Conservation (phyloP, 2,329 filamentous ascomycete species). For the Aspergillus sp. region DNA sequence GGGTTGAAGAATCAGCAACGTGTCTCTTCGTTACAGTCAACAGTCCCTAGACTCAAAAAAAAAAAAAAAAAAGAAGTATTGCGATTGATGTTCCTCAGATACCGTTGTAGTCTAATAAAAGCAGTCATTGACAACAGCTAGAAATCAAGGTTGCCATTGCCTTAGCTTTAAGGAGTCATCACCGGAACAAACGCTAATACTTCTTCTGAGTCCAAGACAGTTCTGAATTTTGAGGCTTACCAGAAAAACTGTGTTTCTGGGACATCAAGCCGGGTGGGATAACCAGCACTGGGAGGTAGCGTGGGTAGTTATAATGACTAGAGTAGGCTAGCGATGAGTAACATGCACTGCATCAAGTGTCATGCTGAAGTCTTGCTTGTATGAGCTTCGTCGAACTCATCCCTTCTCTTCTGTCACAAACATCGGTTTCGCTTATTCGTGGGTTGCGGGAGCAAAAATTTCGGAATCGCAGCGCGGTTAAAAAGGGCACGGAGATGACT, state of each 20-base stretch:
- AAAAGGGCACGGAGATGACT: conserved; percentile 18
- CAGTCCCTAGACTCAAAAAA: neutral
- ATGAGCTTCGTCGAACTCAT: conserved; percentile 18
- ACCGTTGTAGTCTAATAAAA: conserved; percentile 89
- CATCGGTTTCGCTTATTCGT: neutral
- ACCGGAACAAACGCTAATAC: conserved; percentile 33
- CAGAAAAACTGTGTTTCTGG: conserved; percentile 21
- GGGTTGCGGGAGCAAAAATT: conserved; percentile 11
- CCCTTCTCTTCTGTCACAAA: conserved; percentile 8
- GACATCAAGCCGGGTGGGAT: conserved; percentile 9
- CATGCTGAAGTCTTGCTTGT: conserved; percentile 13
- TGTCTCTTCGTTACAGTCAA: conserved; percentile 18
- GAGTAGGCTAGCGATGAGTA: conserved; percentile 14
- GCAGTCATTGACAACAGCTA: conserved; percentile 49
- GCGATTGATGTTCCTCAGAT: conserved; percentile 68
- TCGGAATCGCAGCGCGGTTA: conserved; percentile 3
- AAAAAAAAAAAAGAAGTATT: conserved; percentile 10
- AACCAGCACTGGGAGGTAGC: conserved; percentile 11
- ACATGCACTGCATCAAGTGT: conserved; percentile 12
- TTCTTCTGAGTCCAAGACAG: conserved; percentile 9
- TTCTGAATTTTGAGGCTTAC: conserved; percentile 22
- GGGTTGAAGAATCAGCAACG: conserved; percentile 25
- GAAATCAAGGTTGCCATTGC: conserved; percentile 52
- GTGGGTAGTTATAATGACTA: neutral
- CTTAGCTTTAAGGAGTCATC: conserved; percentile 50